Evolutionary conservation across 768 basidiomycete genomes (phyloP).

Genomic region (Rhizopogon sp.): DNA sequence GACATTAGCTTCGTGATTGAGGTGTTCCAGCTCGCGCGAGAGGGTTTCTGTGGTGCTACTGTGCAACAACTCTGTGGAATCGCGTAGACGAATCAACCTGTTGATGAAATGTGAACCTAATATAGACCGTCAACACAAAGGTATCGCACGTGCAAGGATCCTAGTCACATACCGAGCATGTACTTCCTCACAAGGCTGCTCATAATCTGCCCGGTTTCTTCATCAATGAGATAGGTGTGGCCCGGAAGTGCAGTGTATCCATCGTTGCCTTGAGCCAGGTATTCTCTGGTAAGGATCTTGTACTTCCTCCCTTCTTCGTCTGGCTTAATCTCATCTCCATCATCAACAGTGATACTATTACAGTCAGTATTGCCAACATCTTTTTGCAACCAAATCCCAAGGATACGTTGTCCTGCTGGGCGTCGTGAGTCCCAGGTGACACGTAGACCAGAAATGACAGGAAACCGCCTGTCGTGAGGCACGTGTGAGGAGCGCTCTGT

Average conservation of each 20-base stretch:
- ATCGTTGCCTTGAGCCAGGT: slow-evolving; percentile 82
- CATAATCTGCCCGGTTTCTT: slow-evolving; percentile 78
- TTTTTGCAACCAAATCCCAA: no score
- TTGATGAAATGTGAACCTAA: slow-evolving; percentile 54
- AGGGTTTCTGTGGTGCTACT: slow-evolving; percentile 41
- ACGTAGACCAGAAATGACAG: slow-evolving; percentile 51
- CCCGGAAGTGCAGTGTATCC: slow-evolving; percentile 70
- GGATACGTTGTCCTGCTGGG: no score
- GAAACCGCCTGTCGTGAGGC: no score
- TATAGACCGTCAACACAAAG: no score
- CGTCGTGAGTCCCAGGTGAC: no score
- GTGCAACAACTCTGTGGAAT: slow-evolving; percentile 33
- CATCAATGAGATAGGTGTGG: slow-evolving; percentile 68
- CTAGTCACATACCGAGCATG: slow-evolving; percentile 55
- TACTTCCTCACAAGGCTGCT: slow-evolving; percentile 79
- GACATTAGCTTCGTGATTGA: slow-evolving; percentile 15
- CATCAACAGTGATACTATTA: slow-evolving; percentile 11
- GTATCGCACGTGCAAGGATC: no score
- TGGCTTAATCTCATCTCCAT: slow-evolving; percentile 51
- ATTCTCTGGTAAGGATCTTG: slow-evolving; percentile 78
- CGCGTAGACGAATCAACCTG: slow-evolving; percentile 35
- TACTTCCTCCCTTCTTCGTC: slow-evolving; percentile 55
- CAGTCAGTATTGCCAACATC: no score
- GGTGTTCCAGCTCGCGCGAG: slow-evolving; percentile 40
- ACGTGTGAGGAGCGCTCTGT: slow-evolving; percentile 28